Conservation (phyloP, 352 stramenopile species). For the Phytophthora idaei region DNA sequence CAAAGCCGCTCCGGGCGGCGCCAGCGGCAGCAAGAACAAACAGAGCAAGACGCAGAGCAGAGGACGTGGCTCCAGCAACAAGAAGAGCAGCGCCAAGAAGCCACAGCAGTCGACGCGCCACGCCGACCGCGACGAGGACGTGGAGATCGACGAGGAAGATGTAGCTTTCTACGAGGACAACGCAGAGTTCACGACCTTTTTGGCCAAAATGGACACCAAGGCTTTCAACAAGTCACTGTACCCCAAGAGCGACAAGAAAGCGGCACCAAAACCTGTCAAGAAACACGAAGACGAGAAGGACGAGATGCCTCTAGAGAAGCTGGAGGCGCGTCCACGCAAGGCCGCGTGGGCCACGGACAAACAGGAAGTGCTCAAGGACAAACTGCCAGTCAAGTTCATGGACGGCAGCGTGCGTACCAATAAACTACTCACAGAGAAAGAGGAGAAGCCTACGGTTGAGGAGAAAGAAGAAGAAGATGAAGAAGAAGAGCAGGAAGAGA, state of each 20-base stretch:
- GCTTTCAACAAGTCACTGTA: slow-evolving; percentile 52
- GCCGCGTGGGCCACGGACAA: slow-evolving; percentile 63
- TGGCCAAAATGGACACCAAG: slow-evolving; percentile 82
- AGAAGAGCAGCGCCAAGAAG: slow-evolving; percentile 43
- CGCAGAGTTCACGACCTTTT: slow-evolving; percentile 69
- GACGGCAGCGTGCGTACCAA: slow-evolving; percentile 82
- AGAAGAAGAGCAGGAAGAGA: slow-evolving; percentile 43
- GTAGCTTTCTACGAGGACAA: slow-evolving; percentile 83
- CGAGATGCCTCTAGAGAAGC: slow-evolving; percentile 74
- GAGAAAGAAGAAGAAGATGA: slow-evolving; percentile 49
- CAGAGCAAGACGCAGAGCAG: slow-evolving; percentile 47
- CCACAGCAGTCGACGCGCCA: slow-evolving; percentile 16
- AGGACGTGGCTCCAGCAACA: slow-evolving; percentile 20
- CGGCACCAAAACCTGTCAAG: slow-evolving; percentile 34
- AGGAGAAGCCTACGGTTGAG: slow-evolving; percentile 31
- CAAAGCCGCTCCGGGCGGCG: slow-evolving; percentile 33
- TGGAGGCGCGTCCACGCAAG: slow-evolving; percentile 72
- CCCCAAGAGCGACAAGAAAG: slow-evolving; percentile 43
- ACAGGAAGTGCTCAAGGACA: slow-evolving; percentile 67
- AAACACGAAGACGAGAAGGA: slow-evolving; percentile 39
- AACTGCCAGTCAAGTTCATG: slow-evolving; percentile 89
- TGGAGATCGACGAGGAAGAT: slow-evolving; percentile 79
- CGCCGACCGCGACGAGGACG: slow-evolving; percentile 37
- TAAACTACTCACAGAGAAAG: slow-evolving; percentile 64
- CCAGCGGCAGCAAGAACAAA: slow-evolving; percentile 33